These are phyloP conservation scores for Alternaria burnsii DNA, from an alignment of 2,329 filamentous ascomycete species.

Conservation along the genomic window DNA sequence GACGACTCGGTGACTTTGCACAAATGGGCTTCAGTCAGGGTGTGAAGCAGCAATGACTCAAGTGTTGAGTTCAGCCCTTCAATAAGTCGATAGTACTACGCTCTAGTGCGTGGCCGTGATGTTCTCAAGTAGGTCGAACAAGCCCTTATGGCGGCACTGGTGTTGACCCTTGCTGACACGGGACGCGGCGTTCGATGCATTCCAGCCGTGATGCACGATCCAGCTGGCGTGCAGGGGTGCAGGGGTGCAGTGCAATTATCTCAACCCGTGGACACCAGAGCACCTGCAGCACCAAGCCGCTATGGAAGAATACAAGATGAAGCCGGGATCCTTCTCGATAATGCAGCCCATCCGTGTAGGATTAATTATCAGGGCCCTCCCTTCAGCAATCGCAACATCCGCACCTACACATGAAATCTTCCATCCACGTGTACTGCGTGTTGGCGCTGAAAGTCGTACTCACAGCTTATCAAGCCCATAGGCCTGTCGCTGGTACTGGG, in stretches of 20 bases:
- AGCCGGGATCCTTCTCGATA: background rate
- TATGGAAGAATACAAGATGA: background rate
- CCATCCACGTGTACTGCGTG: background rate
- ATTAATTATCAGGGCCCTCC: background rate
- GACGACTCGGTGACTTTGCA: background rate
- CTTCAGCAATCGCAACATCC: background rate
- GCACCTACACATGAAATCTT: background rate
- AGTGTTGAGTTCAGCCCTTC: slow-evolving; percentile 11
- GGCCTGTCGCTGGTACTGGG: background rate
- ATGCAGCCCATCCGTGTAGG: no score
- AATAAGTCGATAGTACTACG: background rate
- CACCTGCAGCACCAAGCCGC: background rate
- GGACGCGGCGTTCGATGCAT: background rate
- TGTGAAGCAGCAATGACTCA: slow-evolving; percentile 12
- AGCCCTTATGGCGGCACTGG: background rate
- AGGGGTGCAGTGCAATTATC: background rate
- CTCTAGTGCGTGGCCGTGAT: background rate
- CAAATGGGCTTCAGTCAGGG: slow-evolving; percentile 8
- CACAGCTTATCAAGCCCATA: background rate
- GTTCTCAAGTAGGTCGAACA: background rate
- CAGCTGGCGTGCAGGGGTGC: background rate
- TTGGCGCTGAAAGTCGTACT: background rate
- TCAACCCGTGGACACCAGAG: background rate
- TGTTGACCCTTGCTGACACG: background rate
- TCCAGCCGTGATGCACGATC: background rate